These are phyloP conservation scores for Silene latifolia DNA, from an alignment of 148 eudicot genomes.

Conservation along the genomic window DNA sequence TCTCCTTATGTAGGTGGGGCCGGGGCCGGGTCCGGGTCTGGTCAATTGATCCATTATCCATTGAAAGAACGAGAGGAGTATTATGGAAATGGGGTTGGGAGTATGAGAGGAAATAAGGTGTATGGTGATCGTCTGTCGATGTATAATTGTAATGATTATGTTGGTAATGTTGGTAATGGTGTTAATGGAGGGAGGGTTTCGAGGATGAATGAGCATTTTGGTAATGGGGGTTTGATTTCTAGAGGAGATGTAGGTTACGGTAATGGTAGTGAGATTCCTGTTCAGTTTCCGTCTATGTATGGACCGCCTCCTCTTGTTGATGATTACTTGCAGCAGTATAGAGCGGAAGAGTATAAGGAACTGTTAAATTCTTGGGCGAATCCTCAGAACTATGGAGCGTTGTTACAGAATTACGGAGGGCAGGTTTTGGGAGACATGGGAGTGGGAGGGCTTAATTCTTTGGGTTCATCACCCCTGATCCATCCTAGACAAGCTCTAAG, in stretches of 20 bases:
- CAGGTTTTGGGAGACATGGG: conserved; percentile 25
- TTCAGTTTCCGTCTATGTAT: conserved; percentile 21
- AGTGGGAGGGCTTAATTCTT: conserved; percentile 19
- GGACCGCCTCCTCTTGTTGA: conserved; percentile 20
- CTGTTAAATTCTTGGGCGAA: conserved; percentile 17
- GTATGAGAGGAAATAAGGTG: conserved; percentile 12
- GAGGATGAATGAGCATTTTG: conserved; percentile 9
- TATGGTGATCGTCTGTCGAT: conserved; percentile 13
- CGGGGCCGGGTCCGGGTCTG: neutral
- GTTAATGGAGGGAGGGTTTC: conserved; percentile 3
- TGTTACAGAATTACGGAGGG: conserved; percentile 23
- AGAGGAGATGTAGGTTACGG: conserved; percentile 17
- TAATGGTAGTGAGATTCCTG: conserved; percentile 3
- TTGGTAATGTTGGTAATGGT: conserved; percentile 5
- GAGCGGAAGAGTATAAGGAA: conserved; percentile 17
- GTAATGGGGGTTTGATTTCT: conserved; percentile 13
- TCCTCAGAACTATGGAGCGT: conserved; percentile 26
- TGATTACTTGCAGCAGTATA: conserved; percentile 24
- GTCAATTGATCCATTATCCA: conserved; percentile 24
- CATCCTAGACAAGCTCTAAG: conserved; percentile 26
- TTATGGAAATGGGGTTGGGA: conserved; percentile 19
- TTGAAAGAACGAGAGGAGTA: conserved; percentile 26
- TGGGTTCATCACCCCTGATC: conserved; percentile 27
- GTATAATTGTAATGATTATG: conserved; percentile 5
- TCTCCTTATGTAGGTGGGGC: conserved; percentile 23